Conservation (phyloP, 805 yeast genomes). For the Myxozyma kluyveri region DNA sequence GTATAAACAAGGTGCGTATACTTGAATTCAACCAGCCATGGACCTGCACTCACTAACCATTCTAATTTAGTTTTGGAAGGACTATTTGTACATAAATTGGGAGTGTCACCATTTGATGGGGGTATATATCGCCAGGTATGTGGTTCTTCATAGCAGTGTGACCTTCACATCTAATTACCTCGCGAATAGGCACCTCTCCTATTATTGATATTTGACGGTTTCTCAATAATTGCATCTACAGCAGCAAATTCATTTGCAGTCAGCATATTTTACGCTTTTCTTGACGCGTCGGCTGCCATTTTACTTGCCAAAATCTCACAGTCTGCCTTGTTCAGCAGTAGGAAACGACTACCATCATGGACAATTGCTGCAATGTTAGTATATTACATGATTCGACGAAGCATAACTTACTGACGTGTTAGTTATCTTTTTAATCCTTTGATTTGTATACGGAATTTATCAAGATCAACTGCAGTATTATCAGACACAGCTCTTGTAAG, state of each 20-base stretch:
- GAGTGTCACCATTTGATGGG: conserved; percentile 71
- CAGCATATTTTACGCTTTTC: conserved; percentile 51
- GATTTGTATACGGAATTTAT: conserved; percentile 60
- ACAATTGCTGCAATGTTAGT: conserved; percentile 55
- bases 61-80: conserved; percentile 53
- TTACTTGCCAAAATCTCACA: conserved; percentile 52
- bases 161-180: too few relatives aligned
- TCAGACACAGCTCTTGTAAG: conserved; percentile 56
- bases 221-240: conserved; percentile 52
- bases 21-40: conserved; percentile 36
- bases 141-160: too few relatives aligned
- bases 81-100: conserved; percentile 55
- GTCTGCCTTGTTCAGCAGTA: conserved; percentile 10
- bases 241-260: conserved; percentile 32
- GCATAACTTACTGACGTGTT: not conserved
- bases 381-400: not conserved
- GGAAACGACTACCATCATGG: conserved; percentile 38
- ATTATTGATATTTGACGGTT: conserved; percentile 55
- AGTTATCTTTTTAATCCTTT: conserved; percentile 77
- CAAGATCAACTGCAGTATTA: conserved; percentile 65
- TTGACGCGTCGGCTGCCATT: conserved; percentile 59
- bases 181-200: conserved; percentile 25
- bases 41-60: too few relatives aligned
- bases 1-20: conserved; percentile 47
- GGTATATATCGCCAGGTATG: conserved; percentile 71